phyloP scores from a whole-genome alignment of 2,329 filamentous ascomycete species.

The Scytalidium lignicola region DNA sequence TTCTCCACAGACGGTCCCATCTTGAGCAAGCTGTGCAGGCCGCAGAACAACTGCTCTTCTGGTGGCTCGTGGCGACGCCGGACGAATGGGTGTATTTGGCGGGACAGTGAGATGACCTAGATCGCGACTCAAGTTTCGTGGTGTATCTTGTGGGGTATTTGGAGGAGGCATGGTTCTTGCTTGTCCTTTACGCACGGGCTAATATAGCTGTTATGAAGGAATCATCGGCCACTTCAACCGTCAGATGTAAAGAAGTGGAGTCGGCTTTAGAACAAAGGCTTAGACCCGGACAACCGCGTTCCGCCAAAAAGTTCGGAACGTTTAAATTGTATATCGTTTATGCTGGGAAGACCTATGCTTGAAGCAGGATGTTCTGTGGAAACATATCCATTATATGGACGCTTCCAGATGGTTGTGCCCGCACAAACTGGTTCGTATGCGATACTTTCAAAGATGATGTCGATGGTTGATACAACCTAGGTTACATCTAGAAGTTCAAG shows the following conservation, averaged over 20 bases:
- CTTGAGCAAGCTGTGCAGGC: not conserved
- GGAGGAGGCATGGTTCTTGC: conserved; percentile 4
- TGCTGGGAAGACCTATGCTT: not conserved
- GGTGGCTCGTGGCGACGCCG: not conserved
- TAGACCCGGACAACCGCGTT: too few relatives aligned
- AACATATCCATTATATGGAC: not conserved
- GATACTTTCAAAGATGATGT: not conserved
- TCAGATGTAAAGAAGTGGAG: too few relatives aligned
- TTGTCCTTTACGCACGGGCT: not conserved
- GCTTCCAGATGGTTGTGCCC: not conserved
- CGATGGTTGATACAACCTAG: not conserved
- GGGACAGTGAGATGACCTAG: not conserved
- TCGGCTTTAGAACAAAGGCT: too few relatives aligned
- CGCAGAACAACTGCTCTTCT: not conserved
- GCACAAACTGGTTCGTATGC: not conserved
- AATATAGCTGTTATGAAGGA: too few relatives aligned
- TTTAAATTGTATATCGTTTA: too few relatives aligned
- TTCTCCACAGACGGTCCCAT: not conserved
- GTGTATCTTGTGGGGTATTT: conserved; percentile 3
- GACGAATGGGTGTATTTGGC: conserved; percentile 3
- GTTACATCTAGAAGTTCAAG: not conserved
- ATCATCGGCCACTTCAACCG: too few relatives aligned
- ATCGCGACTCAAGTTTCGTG: conserved; percentile 1
- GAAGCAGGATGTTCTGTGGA: not conserved
- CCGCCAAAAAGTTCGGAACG: too few relatives aligned